Base-by-base conservation (phyloP, 768 basidiomycete species). In the Inosperma sp. region DNA sequence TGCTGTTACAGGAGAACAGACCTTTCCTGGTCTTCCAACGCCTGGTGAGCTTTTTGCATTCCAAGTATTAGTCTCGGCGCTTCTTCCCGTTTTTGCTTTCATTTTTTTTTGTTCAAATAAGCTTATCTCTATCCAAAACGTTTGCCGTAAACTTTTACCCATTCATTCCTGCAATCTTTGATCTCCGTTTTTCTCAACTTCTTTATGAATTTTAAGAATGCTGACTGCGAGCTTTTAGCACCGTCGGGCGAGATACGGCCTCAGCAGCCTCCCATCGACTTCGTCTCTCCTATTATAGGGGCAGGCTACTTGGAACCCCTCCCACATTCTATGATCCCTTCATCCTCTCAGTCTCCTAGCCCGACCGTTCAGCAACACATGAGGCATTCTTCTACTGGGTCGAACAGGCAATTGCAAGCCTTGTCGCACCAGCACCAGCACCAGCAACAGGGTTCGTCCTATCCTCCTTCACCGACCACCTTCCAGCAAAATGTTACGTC, bases 201-300 rank as follows among this genome's bases (percentile, higher is more conserved):
- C n/a, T n/a, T n/a, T n/a, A n/a, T n/a, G n/a, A n/a, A n/a, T n/a
- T n/a, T n/a, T n/a, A n/a, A n/a, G n/a, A n/a, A n/a, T n/a, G n/a
- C n/a, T n/a, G n/a, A n/a, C n/a, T n/a, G n/a, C n/a, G n/a, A 22
- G 23, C 22, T 5, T 8, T 19, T 44, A 86, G 84, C 79, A 10
- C 72, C 78, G 4, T 88, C 86, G 6, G 72, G 78, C 8, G 84
- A 88, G 67, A 74, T 88, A 46, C 78, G 83, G 41, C 77, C 85
- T 9, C 74, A 80, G 58, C 73, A 76, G n/a, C n/a, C n/a, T 48
- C 46, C 46, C 5, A 21, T 48, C 53, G 83, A 82, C 53, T 88
- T 74, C 62, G 72, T 81, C 51, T 78, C 84, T 29, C 64, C 49
- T 30, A 31, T 35, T 52, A 62, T 57, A 56, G 58, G 45, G 49